These are phyloP conservation scores for Tanozyma kutaoensis DNA, from an alignment of 805 yeast species.

Conservation along the genomic window DNA sequence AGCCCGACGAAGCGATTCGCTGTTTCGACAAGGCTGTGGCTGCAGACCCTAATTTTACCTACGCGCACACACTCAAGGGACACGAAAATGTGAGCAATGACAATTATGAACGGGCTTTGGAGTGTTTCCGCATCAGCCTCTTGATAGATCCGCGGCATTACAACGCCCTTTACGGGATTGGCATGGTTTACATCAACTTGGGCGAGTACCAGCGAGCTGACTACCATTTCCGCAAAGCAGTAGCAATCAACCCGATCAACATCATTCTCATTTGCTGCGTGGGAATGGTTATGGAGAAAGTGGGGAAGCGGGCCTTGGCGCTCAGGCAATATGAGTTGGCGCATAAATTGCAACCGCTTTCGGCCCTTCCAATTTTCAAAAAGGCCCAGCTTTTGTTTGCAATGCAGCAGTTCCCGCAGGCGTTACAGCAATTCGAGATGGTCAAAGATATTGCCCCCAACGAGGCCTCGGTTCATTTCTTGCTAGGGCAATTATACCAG, in stretches of 20 bases:
- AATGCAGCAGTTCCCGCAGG: constrained; percentile 57
- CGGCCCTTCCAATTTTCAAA: constrained; percentile 78
- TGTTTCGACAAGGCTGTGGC: constrained; percentile 74
- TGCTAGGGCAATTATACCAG: constrained; percentile 78
- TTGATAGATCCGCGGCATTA: constrained; percentile 72
- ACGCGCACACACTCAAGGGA: constrained; percentile 87
- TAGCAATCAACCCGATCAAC: constrained; percentile 80
- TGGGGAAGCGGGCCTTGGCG: constrained; percentile 58
- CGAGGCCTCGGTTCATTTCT: constrained; percentile 85
- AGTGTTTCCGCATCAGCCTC: constrained; percentile 69
- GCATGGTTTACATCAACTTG: constrained; percentile 79
- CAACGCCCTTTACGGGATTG: constrained; percentile 92
- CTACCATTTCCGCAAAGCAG: constrained; percentile 76
- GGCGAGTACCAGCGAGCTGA: constrained; percentile 81
- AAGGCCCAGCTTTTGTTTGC: constrained; percentile 72
- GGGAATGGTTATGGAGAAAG: constrained; percentile 82
- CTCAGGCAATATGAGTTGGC: constrained; percentile 75
- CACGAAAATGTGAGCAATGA: constrained; percentile 85
- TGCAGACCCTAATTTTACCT: constrained; percentile 57
- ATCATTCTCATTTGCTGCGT: constrained; percentile 83
- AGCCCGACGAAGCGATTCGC: constrained; percentile 79
- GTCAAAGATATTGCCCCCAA: constrained; percentile 77
- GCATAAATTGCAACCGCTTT: constrained; percentile 67
- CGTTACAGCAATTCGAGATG: constrained; percentile 61
- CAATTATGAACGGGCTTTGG: constrained; percentile 80